Evolutionary conservation across 495 filamentous ascomycete genomes (phyloP).

Genomic region (Aspergillus panamensis): DNA sequence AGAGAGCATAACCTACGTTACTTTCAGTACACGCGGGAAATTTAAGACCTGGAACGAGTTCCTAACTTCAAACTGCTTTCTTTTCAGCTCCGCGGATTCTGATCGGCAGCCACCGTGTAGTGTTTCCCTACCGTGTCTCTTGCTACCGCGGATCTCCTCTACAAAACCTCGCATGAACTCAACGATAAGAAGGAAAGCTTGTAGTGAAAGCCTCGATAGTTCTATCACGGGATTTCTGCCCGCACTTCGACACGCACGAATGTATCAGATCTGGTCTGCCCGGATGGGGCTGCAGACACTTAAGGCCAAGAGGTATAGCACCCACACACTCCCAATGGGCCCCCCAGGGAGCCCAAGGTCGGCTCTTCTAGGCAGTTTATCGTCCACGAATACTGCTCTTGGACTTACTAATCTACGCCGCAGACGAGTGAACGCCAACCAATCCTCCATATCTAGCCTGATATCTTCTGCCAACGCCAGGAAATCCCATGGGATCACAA

Average conservation of each 20-base stretch:
- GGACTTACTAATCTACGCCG: neutral
- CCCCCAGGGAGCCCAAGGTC: slow-evolving; percentile 41
- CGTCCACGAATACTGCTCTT: slow-evolving; percentile 19
- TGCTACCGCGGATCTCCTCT: neutral
- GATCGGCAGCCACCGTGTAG: neutral
- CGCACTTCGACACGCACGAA: slow-evolving; percentile 15
- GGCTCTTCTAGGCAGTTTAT: slow-evolving; percentile 27
- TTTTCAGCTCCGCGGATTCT: slow-evolving; percentile 1
- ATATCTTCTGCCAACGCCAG: neutral
- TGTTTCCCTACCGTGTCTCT: slow-evolving; percentile 20
- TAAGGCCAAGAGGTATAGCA: slow-evolving; percentile 6
- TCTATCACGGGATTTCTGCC: neutral
- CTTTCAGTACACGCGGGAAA: neutral
- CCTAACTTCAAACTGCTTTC: neutral
- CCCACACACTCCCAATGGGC: slow-evolving; percentile 21
- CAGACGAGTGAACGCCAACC: neutral
- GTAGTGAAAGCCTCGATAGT: neutral
- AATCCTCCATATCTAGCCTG: neutral
- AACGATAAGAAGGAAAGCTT: neutral
- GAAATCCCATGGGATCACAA: neutral
- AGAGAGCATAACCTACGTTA: neutral
- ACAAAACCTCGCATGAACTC: neutral
- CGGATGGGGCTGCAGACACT: slow-evolving; percentile 34
- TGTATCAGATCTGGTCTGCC: slow-evolving; percentile 38
- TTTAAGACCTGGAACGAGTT: neutral